Conservation (phyloP, 371 early-diverging fungal species). For the Aphelidium insulamus region DNA sequence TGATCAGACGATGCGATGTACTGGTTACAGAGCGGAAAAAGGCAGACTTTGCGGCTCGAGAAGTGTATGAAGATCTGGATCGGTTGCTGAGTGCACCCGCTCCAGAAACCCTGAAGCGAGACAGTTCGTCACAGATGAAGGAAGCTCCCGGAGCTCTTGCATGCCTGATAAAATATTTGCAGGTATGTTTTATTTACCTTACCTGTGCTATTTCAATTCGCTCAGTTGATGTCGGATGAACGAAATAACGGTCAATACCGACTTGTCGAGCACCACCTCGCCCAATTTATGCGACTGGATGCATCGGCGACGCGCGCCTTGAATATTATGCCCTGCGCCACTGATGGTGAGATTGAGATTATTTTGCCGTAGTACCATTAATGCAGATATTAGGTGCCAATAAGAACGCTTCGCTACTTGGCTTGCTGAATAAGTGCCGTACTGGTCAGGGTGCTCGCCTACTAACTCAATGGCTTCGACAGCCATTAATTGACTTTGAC, state of each 20-base stretch:
- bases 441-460: slow-evolving; percentile 76
- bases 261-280: slow-evolving; percentile 43
- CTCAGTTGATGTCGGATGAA: slow-evolving; percentile 40
- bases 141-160: slow-evolving; percentile 52
- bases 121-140: slow-evolving; percentile 58
- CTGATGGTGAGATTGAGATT: slow-evolving; percentile 21
- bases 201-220: slow-evolving; percentile 1
- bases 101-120: too few species aligned
- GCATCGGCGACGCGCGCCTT: slow-evolving; percentile 70
- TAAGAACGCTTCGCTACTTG: slow-evolving; percentile 59
- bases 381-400: slow-evolving; percentile 39
- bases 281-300: slow-evolving; percentile 81
- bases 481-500: slow-evolving; percentile 52
- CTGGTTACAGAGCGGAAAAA: slow-evolving; percentile 41
- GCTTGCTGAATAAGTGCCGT: slow-evolving; percentile 66
- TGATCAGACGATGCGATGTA: slow-evolving; percentile 48
- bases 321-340: slow-evolving; percentile 54
- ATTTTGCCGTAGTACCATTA: slow-evolving; percentile 1
- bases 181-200: slow-evolving; percentile 15
- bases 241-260: slow-evolving; percentile 46
- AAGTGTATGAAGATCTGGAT: slow-evolving; percentile 66
- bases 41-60: slow-evolving; percentile 36
- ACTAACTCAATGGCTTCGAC: slow-evolving; percentile 79
- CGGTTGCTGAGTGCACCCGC: slow-evolving; percentile 27
- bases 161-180: slow-evolving; percentile 51